Percentiles rank a stretch among this genome's conserved stretches.
Evolutionary conservation across 805 yeast species (phyloP).

Genomic region (Nakazawaea sp.): DNA sequence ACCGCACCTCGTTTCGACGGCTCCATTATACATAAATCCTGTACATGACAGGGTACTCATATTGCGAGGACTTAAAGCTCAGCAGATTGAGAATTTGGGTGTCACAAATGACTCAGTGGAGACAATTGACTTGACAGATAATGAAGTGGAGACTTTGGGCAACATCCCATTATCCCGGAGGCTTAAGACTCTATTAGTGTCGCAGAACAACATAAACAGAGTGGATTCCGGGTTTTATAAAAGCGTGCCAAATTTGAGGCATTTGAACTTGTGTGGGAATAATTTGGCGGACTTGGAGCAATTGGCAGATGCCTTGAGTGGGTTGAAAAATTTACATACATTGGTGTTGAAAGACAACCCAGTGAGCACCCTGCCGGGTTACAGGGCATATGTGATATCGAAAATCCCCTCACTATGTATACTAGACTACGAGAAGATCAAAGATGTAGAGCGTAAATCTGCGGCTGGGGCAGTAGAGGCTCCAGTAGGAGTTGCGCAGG

Average conservation of each 20-base stretch:
- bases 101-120: slow-evolving; percentile 35
- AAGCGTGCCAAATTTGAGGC: slow-evolving; percentile 38
- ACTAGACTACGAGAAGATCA: slow-evolving; percentile 64
- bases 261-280: slow-evolving; percentile 48
- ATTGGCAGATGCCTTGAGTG: slow-evolving; percentile 24
- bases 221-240: slow-evolving; percentile 29
- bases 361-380: slow-evolving; percentile 39
- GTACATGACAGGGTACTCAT: slow-evolving; percentile 34
- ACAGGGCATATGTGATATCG: slow-evolving; percentile 56
- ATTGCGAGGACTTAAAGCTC: slow-evolving; percentile 31
- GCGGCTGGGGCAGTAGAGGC: slow-evolving; percentile 25
- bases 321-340: slow-evolving; percentile 33
- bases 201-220: slow-evolving; percentile 50
- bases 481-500: slow-evolving; percentile 20
- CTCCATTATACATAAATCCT: slow-evolving; percentile 45
- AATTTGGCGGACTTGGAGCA: slow-evolving; percentile 35
- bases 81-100: slow-evolving; percentile 37
- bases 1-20: slow-evolving; percentile 38
- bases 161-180: slow-evolving; percentile 38
- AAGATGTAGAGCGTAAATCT: slow-evolving; percentile 39
- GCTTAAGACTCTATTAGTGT: slow-evolving; percentile 48
- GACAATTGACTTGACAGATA: slow-evolving; percentile 69
- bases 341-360: slow-evolving; percentile 56
- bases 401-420: slow-evolving; percentile 54
- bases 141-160: slow-evolving; percentile 52